Evolutionary conservation across 345 rosid genomes (phyloP).

Genomic region (Raphanus raphanistrum): DNA sequence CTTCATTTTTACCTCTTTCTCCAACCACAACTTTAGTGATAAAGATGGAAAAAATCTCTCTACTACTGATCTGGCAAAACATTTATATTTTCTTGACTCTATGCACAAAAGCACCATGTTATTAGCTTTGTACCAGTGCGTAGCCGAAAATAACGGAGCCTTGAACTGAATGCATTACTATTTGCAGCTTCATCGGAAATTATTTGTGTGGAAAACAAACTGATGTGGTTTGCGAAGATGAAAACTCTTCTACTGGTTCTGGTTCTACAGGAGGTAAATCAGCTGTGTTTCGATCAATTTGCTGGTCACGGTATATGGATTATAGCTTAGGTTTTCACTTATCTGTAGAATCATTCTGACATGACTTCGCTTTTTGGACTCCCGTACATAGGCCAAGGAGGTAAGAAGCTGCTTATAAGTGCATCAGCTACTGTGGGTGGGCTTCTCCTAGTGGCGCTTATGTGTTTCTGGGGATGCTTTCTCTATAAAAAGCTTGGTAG

Average conservation of each 20-base stretch:
- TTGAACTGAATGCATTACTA: conserved; percentile 19
- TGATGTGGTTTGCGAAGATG: conserved; percentile 51
- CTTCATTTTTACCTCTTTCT: neutral
- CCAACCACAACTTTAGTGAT: neutral
- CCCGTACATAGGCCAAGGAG: conserved; percentile 56
- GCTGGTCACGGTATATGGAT: conserved; percentile 5
- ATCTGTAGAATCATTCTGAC: conserved; percentile 12
- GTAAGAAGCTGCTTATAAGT: conserved; percentile 75
- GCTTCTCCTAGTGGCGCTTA: conserved; percentile 92
- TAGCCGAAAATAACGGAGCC: conserved; percentile 5
- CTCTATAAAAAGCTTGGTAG: conserved; percentile 95
- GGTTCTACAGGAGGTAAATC: conserved; percentile 60
- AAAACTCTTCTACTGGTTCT: conserved; percentile 44
- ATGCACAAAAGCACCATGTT: conserved; percentile 1
- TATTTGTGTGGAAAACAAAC: conserved; percentile 86
- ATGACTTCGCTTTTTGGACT: conserved; percentile 14
- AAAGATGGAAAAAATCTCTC: neutral
- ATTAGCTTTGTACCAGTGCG: conserved; percentile 2
- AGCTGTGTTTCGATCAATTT: conserved; percentile 1
- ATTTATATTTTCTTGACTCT: neutral
- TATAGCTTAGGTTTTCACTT: neutral
- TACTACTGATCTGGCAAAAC: conserved; percentile 7
- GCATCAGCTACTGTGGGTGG: conserved; percentile 98
- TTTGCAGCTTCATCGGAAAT: conserved; percentile 77
- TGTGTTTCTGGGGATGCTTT: conserved; percentile 99